phyloP scores from a whole-genome alignment of 2,329 filamentous ascomycete species.

The Aspergillus sp. region DNA sequence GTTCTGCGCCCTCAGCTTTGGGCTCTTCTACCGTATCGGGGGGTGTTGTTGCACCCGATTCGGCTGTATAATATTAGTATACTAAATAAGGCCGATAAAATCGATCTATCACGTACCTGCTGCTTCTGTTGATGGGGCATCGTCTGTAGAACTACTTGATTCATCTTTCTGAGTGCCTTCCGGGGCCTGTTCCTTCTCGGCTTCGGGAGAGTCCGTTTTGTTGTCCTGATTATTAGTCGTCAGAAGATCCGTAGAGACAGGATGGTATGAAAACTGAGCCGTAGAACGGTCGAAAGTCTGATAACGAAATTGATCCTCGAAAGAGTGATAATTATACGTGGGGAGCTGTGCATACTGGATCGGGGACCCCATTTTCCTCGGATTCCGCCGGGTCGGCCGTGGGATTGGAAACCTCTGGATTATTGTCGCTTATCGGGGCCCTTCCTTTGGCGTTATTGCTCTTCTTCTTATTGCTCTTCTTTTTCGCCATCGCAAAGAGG shows the following conservation, averaged over 20 bases:
- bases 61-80: conserved; percentile 23
- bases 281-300: conserved; percentile 45
- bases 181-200: conserved; percentile 18
- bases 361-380: conserved; percentile 35
- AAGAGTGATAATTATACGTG: conserved; percentile 43
- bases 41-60: conserved; percentile 27
- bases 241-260: conserved; percentile 35
- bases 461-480: conserved; percentile 39
- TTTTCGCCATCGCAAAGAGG: conserved; percentile 37
- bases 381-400: conserved; percentile 30
- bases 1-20: conserved; percentile 12
- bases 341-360: conserved; percentile 47
- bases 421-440: conserved; percentile 28
- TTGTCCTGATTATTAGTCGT: conserved; percentile 40
- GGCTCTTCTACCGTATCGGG: conserved; percentile 23
- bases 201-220: conserved; percentile 34
- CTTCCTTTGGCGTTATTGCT: conserved; percentile 27
- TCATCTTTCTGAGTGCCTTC: conserved; percentile 22
- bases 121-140: conserved; percentile 26
- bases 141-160: conserved; percentile 24
- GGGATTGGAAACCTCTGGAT: conserved; percentile 23
- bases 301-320: conserved; percentile 38
- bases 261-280: conserved; percentile 37
- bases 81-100: neutral
- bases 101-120: conserved; percentile 25